Evolutionary conservation across 2,329 filamentous ascomycete species (phyloP), one percentile per base, ranked within the genome.

Genomic region (Verticillium albo-atrum): DNA sequence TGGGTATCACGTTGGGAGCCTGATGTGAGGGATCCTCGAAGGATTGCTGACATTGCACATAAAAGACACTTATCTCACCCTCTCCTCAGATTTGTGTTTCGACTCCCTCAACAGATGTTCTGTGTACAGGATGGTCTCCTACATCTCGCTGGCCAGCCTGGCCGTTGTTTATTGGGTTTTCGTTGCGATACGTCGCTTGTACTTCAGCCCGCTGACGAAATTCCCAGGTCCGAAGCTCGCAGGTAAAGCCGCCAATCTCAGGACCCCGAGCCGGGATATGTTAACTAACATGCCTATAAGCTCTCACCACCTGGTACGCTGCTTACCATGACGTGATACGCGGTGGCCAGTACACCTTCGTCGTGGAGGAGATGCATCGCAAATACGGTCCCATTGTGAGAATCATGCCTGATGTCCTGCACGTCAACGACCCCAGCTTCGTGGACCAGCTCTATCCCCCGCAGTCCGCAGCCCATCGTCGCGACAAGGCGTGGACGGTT

Each of bases 281-380:
- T 26, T 6, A 27, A 25, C 32, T 55, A 32, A 55, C 32, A 37
- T 23, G n/a, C 30, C n/a, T 23, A 3, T n/a, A 20, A 55, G 74
- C 74, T 4, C 63, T 74, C 54, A 75, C 74, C 55, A 67, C 72
- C 56, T 74, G 71, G 67, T 77, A 76, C 59, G 74, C 76, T 62
- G 71, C 73, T 55, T 80, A 78, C 65, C 78, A 78, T 60, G 77
- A 80, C 58, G 68, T 78, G 23, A 58, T 76, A 50, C 67, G 73
- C 6, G 71, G 73, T 6, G 78, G 77, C 2, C 68, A 76, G 64
- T 79, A 78, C 61, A 76, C 68, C 15, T 76, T 72, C 64, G 72
- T 77, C 58, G 75, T 80, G 25, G 65, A 69, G 50, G 67, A 74
- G 56, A 65, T 80, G 64, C n/a, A 30, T 58, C 20, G 47, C 27